Evolutionary conservation across 2,329 filamentous ascomycete species (phyloP), one percentile per base, ranked within the genome.

Genomic region (Beauveria bassiana): DNA sequence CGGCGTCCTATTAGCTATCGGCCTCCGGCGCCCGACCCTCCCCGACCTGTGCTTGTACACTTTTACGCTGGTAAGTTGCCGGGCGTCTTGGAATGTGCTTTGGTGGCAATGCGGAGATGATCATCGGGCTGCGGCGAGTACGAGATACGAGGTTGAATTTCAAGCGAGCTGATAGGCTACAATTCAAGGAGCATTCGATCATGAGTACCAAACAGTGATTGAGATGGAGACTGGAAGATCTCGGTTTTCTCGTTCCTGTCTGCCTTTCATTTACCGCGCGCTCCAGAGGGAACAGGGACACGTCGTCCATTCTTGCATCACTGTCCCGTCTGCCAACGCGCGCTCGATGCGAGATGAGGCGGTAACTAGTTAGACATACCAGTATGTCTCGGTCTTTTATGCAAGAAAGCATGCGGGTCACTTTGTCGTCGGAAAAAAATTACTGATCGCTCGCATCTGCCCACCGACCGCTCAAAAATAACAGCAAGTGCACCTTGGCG

Each of bases 341-440:
- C 42, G n/a, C 40, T 40, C 10, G 18, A 40, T 58, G 45, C n/a
- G 26, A 12, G 45, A 47, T 51, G 38, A 58, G 45, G 46, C 22
- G 18, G 31, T 42, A 34, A 12, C 4, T 34, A 22, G 20, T 22
- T 22, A 31, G n/a, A 49, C 24, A 51, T 20, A 14, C 34, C 34
- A 5, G 20, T 51, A 26, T 10, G 57, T 53, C 49, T 45, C 40
- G 46, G 46, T 45, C 49, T 8, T 52, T 40, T 53, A 60, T 60
- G 58, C 58, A 60, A 60, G 49, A 53, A 49, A 60, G 40, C 28
- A 38, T 53, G 58, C 58, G 49, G 47, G 49, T 53, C 58, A 60
- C 49, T 46, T 31, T 53, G 5, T 20, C n/a, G 22, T 34, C 45
- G 46, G 24, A 20, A 58, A 20, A 9, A 31, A 47, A 40, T n/a